These are phyloP conservation scores for Schizosaccharomyces japonicus DNA, from an alignment of 805 yeast species.

Conservation along the genomic window DNA sequence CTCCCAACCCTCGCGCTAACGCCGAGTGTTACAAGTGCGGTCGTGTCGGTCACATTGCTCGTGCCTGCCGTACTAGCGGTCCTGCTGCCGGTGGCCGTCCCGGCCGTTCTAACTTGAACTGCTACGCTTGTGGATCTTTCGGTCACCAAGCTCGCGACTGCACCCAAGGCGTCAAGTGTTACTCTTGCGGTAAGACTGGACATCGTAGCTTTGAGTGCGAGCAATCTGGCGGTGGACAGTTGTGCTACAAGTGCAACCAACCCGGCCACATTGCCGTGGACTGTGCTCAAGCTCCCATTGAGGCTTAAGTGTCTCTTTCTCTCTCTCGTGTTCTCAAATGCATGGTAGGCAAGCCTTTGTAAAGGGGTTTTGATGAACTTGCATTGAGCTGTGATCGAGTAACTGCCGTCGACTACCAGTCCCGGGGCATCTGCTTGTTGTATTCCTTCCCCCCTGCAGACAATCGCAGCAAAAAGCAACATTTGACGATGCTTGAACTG, in stretches of 20 bases:
- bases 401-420: too few species aligned
- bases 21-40: slow-evolving; percentile 85
- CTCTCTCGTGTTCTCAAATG: too few species aligned
- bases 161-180: slow-evolving; percentile 51
- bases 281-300: slow-evolving; percentile 26
- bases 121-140: slow-evolving; percentile 72
- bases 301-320: slow-evolving; percentile 1
- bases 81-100: slow-evolving; percentile 44
- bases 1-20: slow-evolving; percentile 23
- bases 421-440: too few species aligned
- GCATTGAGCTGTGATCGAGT: too few species aligned
- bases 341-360: too few species aligned
- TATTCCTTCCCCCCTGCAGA: too few species aligned
- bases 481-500: too few species aligned
- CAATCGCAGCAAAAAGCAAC: too few species aligned
- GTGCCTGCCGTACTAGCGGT: slow-evolving; percentile 50
- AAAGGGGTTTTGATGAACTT: too few species aligned
- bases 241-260: slow-evolving; percentile 53
- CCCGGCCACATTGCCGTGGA: slow-evolving; percentile 77
- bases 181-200: slow-evolving; percentile 75
- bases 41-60: slow-evolving; percentile 70
- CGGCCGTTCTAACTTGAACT: slow-evolving; percentile 24
- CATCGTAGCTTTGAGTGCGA: slow-evolving; percentile 70
- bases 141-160: slow-evolving; percentile 78
- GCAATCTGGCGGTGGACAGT: slow-evolving; percentile 27